Conservation (phyloP, 768 basidiomycete species). For the Mycena epipterygia region DNA sequence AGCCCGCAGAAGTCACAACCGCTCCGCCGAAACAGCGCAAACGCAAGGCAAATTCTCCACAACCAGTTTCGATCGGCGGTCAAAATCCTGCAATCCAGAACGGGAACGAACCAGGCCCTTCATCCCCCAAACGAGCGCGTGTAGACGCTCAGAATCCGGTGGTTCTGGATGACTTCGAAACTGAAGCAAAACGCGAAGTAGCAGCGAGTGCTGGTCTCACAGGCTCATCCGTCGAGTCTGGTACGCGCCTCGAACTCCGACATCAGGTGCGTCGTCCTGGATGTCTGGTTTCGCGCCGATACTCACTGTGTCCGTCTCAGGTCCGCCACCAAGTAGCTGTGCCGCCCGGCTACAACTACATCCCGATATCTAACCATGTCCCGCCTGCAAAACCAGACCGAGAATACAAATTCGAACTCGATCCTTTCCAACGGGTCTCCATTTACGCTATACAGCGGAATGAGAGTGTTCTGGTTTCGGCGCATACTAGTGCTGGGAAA, state of each 20-base stretch:
- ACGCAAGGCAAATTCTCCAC: slow-evolving; percentile 25
- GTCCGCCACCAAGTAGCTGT: slow-evolving; percentile 97
- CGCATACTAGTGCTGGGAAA: slow-evolving; percentile 99
- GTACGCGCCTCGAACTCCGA: slow-evolving; percentile 79
- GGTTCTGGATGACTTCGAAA: slow-evolving; percentile 94
- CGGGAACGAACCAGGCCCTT: slow-evolving; percentile 54
- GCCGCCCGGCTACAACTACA: slow-evolving; percentile 91
- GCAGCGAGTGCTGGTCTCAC: slow-evolving; percentile 90
- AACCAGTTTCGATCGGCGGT: slow-evolving; percentile 36
- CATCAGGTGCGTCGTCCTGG: slow-evolving; percentile 72
- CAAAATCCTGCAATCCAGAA: slow-evolving; percentile 37
- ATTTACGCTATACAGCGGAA: slow-evolving; percentile 96
- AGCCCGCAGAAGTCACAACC: slow-evolving; percentile 21
- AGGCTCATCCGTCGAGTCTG: slow-evolving; percentile 71
- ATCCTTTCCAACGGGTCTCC: slow-evolving; percentile 97
- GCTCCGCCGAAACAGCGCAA: slow-evolving; percentile 23
- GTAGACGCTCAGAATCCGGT: slow-evolving; percentile 78
- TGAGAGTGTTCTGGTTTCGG: slow-evolving; percentile 97
- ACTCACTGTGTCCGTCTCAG: slow-evolving; percentile 54
- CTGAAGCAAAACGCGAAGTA: slow-evolving; percentile 92
- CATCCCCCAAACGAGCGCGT: slow-evolving; percentile 69
- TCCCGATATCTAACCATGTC: slow-evolving; percentile 92
- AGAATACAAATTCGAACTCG: slow-evolving; percentile 95
- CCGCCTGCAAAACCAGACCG: slow-evolving; percentile 91
- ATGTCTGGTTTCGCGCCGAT: not conserved